Base-by-base conservation (phyloP, 345 rosid genomes). In the Lenwebbia sp. region DNA sequence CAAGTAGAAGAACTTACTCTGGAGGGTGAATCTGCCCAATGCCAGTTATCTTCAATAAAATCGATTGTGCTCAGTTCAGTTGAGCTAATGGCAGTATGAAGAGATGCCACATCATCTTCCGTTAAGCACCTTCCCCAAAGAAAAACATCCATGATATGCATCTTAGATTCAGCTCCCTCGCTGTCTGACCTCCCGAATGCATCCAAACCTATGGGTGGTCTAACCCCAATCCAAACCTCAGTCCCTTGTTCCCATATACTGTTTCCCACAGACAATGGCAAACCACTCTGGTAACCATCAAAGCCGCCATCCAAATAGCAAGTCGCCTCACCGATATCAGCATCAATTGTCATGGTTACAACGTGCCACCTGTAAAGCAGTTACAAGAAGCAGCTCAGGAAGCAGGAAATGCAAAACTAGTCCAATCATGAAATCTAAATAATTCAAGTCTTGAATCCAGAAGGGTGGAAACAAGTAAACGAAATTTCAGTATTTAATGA, bases 81-180 rank as follows among this genome's bases (percentile, higher is more conserved):
- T 84, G 92, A 92, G 91, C 98, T 95, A 82, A 94, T 90, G 65
- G 95, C 93, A 87, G 94, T 90, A 91, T 96, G 91, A 91, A 98
- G 96, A 88, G 98, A 88, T 88, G 95, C 92, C 83, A 93, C 91
- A 88, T 98, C 99, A 53, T 98, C 99, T 89, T 98, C 99, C 84
- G 93, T 95, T 90, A 98, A 92, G 91, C 98, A 96, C 90, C 94
- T 94, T 56, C 99, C 99, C 99, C 99, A 98, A 5, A 98, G 91
- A 90, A 98, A 98, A 89, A 95, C 98, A 91, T 98, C 99, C 99
- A 98, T 98, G 86, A 98, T 92, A 90, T 98, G 99, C 99, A 96
- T 95, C 92, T 98, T 98, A 82, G 99, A 93, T 89, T 98, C 99
- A 15, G 91, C 95, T 90, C 99, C 99, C 91, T 98, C 99, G 84